Evolutionary conservation across 2,329 filamentous ascomycete genomes (phyloP), one percentile per base, ranked within the genome.

Genomic region (Epichloe typhina): DNA sequence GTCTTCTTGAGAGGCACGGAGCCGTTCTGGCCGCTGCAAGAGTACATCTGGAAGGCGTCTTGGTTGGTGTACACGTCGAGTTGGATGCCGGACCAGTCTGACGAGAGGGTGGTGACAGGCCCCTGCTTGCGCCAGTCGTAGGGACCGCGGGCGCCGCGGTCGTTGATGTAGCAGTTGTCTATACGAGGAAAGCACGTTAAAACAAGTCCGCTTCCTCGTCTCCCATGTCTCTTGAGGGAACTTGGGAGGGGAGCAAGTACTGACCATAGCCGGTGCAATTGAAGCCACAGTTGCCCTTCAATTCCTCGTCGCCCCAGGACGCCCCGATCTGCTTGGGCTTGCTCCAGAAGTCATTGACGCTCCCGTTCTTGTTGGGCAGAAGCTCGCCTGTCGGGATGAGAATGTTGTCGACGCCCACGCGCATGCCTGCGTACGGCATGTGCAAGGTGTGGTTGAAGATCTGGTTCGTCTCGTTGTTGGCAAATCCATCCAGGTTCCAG

Each of bases 11-110:
- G 69, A 0, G 84, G 71, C 54, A 85, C 68, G 1, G 74, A 74
- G 58, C 87, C 87, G 67, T 94, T 82, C 69, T 87, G 81, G 21
- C 79, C 79, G 59, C 80, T 81, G 73, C 90, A 96, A 55, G 79
- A 82, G 73, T 95, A 96, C 59, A 96, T 76, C 69, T 96, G 90
- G 68, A 94, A 82, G 3, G 88, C 89, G 11, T 86, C 80, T 70
- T 95, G 89, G 69, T 95, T 88, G 7, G 83, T 82, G 66, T 76
- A 87, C 58, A 96, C 72, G 52, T 95, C 86, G 52, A 96, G 63
- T 63, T 82, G 80, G 65, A 96, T 95, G 46, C 90, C 90, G 0
- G 85, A 89, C 77, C 80, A 88, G 4, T 77, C 73, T 38, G 83
- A 86, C 3, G 80, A 80, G 31, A 95, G 71, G 7, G 77, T 79